Evolutionary conservation across 2,329 filamentous ascomycete species (phyloP).

Genomic region (Fusarium subtropicale): DNA sequence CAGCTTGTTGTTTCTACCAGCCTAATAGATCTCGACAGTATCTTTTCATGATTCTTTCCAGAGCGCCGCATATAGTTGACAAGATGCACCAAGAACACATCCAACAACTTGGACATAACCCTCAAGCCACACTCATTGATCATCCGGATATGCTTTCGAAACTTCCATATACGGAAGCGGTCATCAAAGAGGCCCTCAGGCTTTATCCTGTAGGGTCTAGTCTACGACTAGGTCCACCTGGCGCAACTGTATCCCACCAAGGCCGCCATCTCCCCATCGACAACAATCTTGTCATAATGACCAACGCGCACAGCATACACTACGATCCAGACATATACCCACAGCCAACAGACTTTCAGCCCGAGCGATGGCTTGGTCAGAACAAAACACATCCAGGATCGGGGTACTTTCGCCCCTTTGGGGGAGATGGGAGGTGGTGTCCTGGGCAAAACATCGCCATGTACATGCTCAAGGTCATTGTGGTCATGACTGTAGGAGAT

Average conservation of each 20-base stretch:
- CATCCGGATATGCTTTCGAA: constrained; percentile 11
- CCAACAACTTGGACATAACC: neutral
- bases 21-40: neutral
- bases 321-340: constrained; percentile 14
- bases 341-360: neutral
- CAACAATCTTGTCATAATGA: constrained; percentile 1
- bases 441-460: constrained; percentile 53
- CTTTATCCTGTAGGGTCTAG: constrained; percentile 21
- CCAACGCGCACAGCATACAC: constrained; percentile 18
- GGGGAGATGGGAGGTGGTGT: constrained; percentile 53
- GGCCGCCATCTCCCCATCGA: constrained; percentile 18
- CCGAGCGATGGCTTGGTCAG: constrained; percentile 21
- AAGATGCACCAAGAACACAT: constrained; percentile 25
- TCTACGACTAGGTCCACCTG: neutral
- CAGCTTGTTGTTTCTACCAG: fast-evolving
- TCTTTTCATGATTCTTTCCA: constrained; percentile 22
- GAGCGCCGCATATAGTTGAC: neutral
- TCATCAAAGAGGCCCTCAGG: constrained; percentile 21
- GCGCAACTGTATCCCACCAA: neutral
- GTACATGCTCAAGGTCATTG: constrained; percentile 50
- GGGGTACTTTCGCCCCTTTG: constrained; percentile 50
- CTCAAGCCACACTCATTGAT: neutral
- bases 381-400: constrained; percentile 4
- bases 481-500: constrained; percentile 40
- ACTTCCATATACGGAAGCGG: constrained; percentile 22